Evolutionary conservation across 2,329 filamentous ascomycete species (phyloP).

Genomic region (Monosporascus cannonballus): DNA sequence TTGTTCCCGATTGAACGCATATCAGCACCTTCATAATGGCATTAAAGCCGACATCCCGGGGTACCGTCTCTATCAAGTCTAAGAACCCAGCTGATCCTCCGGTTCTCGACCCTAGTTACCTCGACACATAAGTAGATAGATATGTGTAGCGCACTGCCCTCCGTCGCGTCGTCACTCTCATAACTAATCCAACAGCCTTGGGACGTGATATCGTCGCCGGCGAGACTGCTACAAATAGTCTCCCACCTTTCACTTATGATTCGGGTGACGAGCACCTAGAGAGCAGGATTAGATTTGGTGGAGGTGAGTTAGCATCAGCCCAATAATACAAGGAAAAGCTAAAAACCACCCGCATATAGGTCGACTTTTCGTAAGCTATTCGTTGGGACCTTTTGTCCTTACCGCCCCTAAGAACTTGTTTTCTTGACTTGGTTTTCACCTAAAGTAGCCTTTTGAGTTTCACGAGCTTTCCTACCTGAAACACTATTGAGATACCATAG

Average conservation of each 20-base stretch:
- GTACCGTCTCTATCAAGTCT: no score
- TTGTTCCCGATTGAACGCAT: conserved; percentile 9
- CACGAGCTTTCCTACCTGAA: no score
- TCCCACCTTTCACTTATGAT: conserved; percentile 8
- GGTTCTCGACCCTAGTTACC: conserved; percentile 15
- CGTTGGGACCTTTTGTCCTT: no score
- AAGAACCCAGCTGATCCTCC: no score
- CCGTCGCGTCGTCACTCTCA: conserved; percentile 15
- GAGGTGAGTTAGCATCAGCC: no score
- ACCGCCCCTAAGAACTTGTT: no score
- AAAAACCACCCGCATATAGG: no score
- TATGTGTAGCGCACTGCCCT: conserved; percentile 19
- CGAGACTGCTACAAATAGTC: conserved; percentile 11
- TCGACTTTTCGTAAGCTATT: no score
- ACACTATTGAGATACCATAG: neutral
- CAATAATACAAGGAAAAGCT: no score
- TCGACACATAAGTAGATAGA: conserved; percentile 21
- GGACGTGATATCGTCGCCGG: conserved; percentile 20
- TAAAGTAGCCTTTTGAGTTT: no score
- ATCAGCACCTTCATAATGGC: conserved; percentile 6
- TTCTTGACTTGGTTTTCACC: no score
- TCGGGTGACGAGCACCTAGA: conserved; percentile 25
- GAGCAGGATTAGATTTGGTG: conserved; percentile 8
- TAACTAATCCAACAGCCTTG: conserved; percentile 8
- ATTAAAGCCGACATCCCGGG: neutral